These are phyloP conservation scores for Tetrapisispora pingtungensis DNA, from an alignment of 805 yeast genomes.

Conservation along the genomic window DNA sequence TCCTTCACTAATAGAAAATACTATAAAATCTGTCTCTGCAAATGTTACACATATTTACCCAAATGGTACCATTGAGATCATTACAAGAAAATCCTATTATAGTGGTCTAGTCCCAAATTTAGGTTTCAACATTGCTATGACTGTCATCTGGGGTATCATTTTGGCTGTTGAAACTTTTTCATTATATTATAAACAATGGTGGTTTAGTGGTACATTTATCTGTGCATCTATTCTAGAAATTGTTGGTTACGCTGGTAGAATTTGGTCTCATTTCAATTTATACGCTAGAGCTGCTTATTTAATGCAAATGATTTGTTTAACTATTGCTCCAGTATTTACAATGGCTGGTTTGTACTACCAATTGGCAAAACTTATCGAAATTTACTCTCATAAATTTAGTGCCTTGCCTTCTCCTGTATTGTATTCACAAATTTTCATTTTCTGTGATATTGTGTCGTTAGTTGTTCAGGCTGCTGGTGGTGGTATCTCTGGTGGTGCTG, in stretches of 20 bases:
- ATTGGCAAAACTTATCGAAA: conserved; percentile 54
- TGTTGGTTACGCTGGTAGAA: conserved; percentile 58
- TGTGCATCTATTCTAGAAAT: conserved; percentile 52
- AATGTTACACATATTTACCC: conserved; percentile 1
- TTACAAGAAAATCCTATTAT: conserved; percentile 16
- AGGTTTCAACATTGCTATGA: conserved; percentile 50
- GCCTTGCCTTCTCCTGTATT: conserved; percentile 27
- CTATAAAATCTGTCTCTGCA: background rate
- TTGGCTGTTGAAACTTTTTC: conserved; percentile 38
- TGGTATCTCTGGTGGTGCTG: conserved; percentile 50
- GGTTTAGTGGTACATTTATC: conserved; percentile 53
- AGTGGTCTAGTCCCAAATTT: conserved; percentile 40
- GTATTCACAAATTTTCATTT: conserved; percentile 49
- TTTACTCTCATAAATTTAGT: conserved; percentile 50
- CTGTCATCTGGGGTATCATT: conserved; percentile 44
- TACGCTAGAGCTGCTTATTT: conserved; percentile 36
- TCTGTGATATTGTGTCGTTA: conserved; percentile 55
- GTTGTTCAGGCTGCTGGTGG: conserved; percentile 71
- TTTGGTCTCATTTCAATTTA: conserved; percentile 35
- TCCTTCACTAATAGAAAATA: background rate
- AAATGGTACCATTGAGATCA: conserved; percentile 2
- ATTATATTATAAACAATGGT: conserved; percentile 44
- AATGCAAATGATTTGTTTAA: conserved; percentile 57
- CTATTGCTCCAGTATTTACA: conserved; percentile 73
- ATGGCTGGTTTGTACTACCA: conserved; percentile 77